Evolutionary conservation across 75 land plant genomes (phyloP), one percentile per base, ranked within the genome.

Genomic region (Isoetes taiwanensis): DNA sequence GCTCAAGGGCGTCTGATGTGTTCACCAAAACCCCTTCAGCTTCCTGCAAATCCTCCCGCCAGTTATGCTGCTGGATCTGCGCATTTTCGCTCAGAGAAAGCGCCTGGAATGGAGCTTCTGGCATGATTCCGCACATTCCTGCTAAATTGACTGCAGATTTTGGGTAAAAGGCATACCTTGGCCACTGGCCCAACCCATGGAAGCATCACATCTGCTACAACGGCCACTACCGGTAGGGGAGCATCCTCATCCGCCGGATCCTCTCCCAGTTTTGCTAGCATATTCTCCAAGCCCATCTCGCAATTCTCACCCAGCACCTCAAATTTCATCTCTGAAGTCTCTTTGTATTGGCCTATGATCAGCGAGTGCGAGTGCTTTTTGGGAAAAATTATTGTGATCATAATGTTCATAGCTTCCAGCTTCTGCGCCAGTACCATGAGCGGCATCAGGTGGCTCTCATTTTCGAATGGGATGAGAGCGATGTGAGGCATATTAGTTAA

Each of bases 381-480:
- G n/a, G 50, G 50, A 6, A 46, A 16, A 23, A 46, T 5, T n/a
- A 46, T 6, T 46, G 50, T 46, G 12, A 46, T 23, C 19, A 23
- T 3, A 8, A 46, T 23, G 8, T 23, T 23, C 5, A 46, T 5
- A 16, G 16, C 16, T 6, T 19, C 50, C 5, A 46, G 6, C 50
- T 46, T 19, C 50, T 46, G 16, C 50, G 50, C 50, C 6, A 46
- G 50, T 6, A 19, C 25, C 50, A 46, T 46, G 50, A 46, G 23
- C 8, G 50, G 50, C 16, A 19, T 46, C 12, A 46, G 6, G 23
- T 46, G 50, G 6, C 50, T 23, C 6, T 8, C 5, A 5, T 8
- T 23, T 8, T 6, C 8, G 50, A 46, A 16, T 3, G 50, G 16
- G 6, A 46, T 3, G 16, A 46, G 50, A 16, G 23, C 50, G 16